Conservation (phyloP, 164 flowering plant genomes). For the Vitis amurensis region DNA sequence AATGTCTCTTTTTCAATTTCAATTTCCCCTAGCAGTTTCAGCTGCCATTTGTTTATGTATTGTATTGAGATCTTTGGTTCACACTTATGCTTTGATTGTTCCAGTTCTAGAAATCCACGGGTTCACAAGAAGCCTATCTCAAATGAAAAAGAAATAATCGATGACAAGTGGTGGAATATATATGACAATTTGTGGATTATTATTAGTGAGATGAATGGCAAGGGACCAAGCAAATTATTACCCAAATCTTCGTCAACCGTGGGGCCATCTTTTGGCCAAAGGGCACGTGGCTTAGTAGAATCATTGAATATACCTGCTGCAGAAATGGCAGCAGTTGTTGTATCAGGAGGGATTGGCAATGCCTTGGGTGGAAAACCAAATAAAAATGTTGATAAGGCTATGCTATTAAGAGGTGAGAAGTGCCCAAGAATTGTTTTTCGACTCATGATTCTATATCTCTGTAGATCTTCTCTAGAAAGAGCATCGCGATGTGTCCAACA, state of each 20-base stretch:
- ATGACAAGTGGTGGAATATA: constrained; percentile 81
- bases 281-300: constrained; percentile 98
- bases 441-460: constrained; percentile 73
- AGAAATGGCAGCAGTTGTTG: constrained; percentile 99
- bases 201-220: constrained; percentile 78
- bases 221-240: constrained; percentile 65
- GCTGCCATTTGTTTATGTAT: too few species aligned
- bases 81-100: constrained; percentile 4
- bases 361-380: constrained; percentile 83
- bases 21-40: too few species aligned
- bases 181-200: constrained; percentile 85
- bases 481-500: constrained; percentile 88
- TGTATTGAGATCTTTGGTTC: not conserved
- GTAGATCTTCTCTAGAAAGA: constrained; percentile 72
- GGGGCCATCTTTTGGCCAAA: constrained; percentile 89
- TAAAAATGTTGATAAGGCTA: constrained; percentile 83
- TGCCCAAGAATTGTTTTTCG: constrained; percentile 82
- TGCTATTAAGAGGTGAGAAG: constrained; percentile 91
- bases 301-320: constrained; percentile 98
- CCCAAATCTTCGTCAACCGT: constrained; percentile 55
- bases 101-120: constrained; percentile 30
- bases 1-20: too few species aligned
- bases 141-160: constrained; percentile 36
- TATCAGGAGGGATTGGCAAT: constrained; percentile 91
- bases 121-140: constrained; percentile 20